These are phyloP conservation scores for Fusarium heterosporum DNA, from an alignment of 2,329 filamentous ascomycete species.

Conservation along the genomic window DNA sequence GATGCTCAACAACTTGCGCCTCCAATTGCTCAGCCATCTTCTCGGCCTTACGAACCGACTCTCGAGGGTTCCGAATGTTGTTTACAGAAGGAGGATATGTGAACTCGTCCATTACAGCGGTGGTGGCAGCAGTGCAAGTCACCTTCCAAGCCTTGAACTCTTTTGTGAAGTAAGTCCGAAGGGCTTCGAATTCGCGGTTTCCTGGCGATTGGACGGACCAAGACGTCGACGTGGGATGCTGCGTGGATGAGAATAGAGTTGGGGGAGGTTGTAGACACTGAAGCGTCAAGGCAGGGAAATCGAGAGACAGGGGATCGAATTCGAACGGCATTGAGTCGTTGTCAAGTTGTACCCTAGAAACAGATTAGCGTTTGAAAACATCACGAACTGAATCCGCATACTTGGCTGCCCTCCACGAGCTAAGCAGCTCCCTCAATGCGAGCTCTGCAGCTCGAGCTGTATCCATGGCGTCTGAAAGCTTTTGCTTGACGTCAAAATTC, in stretches of 20 bases:
- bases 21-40: conserved; percentile 70
- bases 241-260: conserved; percentile 83
- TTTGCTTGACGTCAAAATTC: conserved; percentile 72
- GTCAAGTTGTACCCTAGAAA: conserved; percentile 65
- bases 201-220: conserved; percentile 85
- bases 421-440: conserved; percentile 83
- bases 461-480: conserved; percentile 77
- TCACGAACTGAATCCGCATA: conserved; percentile 57
- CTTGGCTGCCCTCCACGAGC: conserved; percentile 86
- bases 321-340: conserved; percentile 72
- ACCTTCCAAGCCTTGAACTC: conserved; percentile 75
- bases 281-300: conserved; percentile 86
- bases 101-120: conserved; percentile 63
- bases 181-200: conserved; percentile 77
- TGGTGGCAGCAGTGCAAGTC: conserved; percentile 62
- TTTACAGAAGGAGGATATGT: conserved; percentile 59
- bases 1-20: conserved; percentile 76
- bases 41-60: conserved; percentile 62
- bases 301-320: conserved; percentile 86
- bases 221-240: conserved; percentile 80
- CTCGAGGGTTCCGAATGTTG: conserved; percentile 57
- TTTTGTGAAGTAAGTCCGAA: conserved; percentile 74
- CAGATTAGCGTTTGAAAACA: conserved; percentile 23
- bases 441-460: conserved; percentile 86
- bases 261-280: conserved; percentile 84